Percentiles rank a stretch among this genome's conserved stretches.
phyloP scores from a whole-genome alignment of 2,329 filamentous ascomycete species.

The Phyllosticta citrichinensis region DNA sequence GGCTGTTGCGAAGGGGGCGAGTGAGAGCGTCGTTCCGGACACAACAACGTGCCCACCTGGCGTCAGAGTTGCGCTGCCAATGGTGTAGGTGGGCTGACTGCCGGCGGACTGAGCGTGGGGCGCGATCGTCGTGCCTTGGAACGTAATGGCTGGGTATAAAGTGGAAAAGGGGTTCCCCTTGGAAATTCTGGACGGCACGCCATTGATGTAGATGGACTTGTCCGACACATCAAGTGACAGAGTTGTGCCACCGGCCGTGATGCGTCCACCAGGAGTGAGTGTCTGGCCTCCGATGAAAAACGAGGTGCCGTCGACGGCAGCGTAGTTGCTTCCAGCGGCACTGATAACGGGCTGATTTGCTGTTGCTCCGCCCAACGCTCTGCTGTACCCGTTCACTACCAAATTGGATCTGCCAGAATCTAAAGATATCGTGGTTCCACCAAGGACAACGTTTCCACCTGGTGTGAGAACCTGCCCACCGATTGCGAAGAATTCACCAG shows the following conservation, averaged over 20 bases:
- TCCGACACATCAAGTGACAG: constrained; percentile 12
- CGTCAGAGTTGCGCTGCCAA: constrained; percentile 14
- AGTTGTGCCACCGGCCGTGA: constrained; percentile 12
- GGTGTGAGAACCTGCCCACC: constrained; percentile 16
- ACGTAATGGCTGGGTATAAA: constrained; percentile 15
- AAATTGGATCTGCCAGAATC: constrained; percentile 14
- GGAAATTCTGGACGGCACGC: constrained; percentile 9
- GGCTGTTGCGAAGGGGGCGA: constrained; percentile 16
- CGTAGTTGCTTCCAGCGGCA: constrained; percentile 13
- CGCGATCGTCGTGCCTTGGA: constrained; percentile 9
- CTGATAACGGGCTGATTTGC: constrained; percentile 1
- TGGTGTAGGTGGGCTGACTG: neutral
- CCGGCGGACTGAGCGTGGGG: neutral
- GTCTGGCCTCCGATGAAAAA: constrained; percentile 15
- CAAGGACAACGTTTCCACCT: constrained; percentile 15
- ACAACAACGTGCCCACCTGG: constrained; percentile 17
- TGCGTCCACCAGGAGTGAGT: constrained; percentile 19
- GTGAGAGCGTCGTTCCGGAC: constrained; percentile 16
- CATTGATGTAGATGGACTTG: constrained; percentile 10
- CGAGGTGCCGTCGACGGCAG: constrained; percentile 8
- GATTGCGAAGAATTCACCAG: constrained; percentile 14
- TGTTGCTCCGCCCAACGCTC: constrained; percentile 8
- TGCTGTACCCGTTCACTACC: constrained; percentile 17
- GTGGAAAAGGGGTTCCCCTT: constrained; percentile 6
- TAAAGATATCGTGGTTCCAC: constrained; percentile 17